Percentiles rank a stretch among this genome's conserved stretches.
Conservation (phyloP, 768 basidiomycete species). For the Leccinellum luteum region DNA sequence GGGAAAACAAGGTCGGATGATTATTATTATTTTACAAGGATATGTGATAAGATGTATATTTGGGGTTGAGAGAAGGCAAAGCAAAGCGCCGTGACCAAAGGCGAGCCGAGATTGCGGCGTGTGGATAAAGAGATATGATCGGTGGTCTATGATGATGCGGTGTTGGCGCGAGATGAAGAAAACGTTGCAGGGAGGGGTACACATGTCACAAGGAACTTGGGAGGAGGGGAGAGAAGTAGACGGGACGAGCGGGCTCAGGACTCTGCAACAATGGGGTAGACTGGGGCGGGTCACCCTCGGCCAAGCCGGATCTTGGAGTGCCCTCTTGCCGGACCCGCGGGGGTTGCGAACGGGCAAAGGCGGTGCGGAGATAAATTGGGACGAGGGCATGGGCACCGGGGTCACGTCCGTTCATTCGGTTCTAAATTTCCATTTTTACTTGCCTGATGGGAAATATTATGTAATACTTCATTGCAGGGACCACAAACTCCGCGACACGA, state of each 20-base stretch:
- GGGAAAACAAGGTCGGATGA: neutral
- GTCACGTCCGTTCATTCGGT: slow-evolving; percentile 13
- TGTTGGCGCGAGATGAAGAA: slow-evolving; percentile 31
- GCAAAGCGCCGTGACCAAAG: slow-evolving; percentile 9
- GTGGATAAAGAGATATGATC: slow-evolving; percentile 20
- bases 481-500: slow-evolving; percentile 35
- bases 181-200: slow-evolving; percentile 29
- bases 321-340: slow-evolving; percentile 28
- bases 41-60: slow-evolving; percentile 28
- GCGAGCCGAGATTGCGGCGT: slow-evolving; percentile 28
- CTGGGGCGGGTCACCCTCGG: slow-evolving; percentile 25
- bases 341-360: slow-evolving; percentile 6
- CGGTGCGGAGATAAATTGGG: slow-evolving; percentile 23
- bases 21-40: neutral
- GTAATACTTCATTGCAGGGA: slow-evolving; percentile 30
- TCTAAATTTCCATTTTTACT: neutral
- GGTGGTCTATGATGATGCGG: slow-evolving; percentile 21
- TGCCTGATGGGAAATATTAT: slow-evolving; percentile 29
- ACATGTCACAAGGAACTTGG: slow-evolving; percentile 21
- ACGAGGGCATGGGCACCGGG: slow-evolving; percentile 31
- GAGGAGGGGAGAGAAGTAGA: neutral
- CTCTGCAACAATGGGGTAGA: too few relatives aligned
- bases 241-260: slow-evolving; percentile 2
- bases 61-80: slow-evolving; percentile 15
- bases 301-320: slow-evolving; percentile 26